A percentile compares a stretch with the other conserved stretches of the same genome.
phyloP scores from a whole-genome alignment of 2,329 filamentous ascomycete species.

The Nemania abortiva region DNA sequence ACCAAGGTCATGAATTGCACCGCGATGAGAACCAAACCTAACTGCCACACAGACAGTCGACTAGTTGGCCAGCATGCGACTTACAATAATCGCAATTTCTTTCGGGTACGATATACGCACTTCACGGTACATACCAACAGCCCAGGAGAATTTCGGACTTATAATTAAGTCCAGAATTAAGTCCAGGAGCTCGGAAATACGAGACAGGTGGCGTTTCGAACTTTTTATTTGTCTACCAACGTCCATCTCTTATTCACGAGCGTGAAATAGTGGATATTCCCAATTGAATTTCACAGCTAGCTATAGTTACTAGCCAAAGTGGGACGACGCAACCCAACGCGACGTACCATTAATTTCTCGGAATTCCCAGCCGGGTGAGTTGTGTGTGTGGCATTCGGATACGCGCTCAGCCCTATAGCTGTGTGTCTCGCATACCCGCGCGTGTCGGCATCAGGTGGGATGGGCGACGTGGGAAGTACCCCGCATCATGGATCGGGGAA shows the following conservation, averaged over 20 bases:
- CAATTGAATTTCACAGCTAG: neutral
- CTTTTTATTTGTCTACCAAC: neutral
- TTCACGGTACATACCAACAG: neutral
- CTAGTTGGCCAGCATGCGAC: neutral
- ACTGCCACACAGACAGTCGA: neutral
- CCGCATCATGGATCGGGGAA: neutral
- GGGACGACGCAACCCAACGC: neutral
- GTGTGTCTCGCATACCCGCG: neutral
- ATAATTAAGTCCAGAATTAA: neutral
- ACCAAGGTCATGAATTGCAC: neutral
- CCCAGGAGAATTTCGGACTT: neutral
- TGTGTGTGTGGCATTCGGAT: neutral
- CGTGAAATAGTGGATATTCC: neutral
- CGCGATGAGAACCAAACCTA: neutral
- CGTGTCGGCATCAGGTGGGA: neutral
- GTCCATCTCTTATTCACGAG: neutral
- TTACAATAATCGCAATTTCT: neutral
- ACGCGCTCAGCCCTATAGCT: neutral
- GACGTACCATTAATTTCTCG: neutral
- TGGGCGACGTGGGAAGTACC: neutral
- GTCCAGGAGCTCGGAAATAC: neutral
- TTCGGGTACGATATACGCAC: neutral
- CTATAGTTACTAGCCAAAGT: neutral
- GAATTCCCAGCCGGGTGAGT: neutral
- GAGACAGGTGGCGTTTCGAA: neutral